Evolutionary conservation across 495 filamentous ascomycete species (phyloP), one percentile per base, ranked within the genome.

Genomic region (Wilcoxina mikolae): DNA sequence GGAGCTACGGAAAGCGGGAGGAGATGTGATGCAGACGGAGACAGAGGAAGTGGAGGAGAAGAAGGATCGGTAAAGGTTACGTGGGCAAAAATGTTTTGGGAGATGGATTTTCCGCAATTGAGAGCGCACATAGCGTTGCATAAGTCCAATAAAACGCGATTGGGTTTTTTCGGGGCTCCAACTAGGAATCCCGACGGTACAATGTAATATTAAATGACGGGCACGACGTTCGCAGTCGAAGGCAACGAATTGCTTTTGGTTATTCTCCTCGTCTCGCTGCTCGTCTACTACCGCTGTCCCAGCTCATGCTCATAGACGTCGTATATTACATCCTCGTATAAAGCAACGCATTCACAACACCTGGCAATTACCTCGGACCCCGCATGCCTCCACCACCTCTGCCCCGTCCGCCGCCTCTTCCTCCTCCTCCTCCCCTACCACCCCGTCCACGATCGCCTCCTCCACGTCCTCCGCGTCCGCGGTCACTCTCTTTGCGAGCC

Each of bases 401-500:
- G 9, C 45, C 45, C 11, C 45, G 10, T n/a, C 42, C 42, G 27
- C 45, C 45, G n/a, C 49, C 49, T 5, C 49, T 28, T 20, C 49
- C 49, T 2, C 80, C 78, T 47, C 81, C 65, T 3, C 77, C 77
- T 35, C 81, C 75, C 4, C 80, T 60, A 24, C 68, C 68, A 31
- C 76, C 74, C 68, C 75, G 70, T 46, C 74, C 65, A 56, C 74
- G 72, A 61, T 78, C 84, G 53, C 83, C 72, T 27, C 77, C 70
- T 44, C 80, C 78, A 57, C 80, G 76, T 15, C 80, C 73, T 22
- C 73, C 71, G 22, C 82, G 81, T 51, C 79, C 71, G 60, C 85
- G 84, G 26, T 80, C 74, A 5, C 58, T 72, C 71, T 98, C 93
- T 75, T 98, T 98, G 64, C 91, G 75, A 26, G 91, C 90, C 79